Evolutionary conservation across 2,329 filamentous ascomycete species (phyloP).

Genomic region (Neopestalotiopsis clavispora): DNA sequence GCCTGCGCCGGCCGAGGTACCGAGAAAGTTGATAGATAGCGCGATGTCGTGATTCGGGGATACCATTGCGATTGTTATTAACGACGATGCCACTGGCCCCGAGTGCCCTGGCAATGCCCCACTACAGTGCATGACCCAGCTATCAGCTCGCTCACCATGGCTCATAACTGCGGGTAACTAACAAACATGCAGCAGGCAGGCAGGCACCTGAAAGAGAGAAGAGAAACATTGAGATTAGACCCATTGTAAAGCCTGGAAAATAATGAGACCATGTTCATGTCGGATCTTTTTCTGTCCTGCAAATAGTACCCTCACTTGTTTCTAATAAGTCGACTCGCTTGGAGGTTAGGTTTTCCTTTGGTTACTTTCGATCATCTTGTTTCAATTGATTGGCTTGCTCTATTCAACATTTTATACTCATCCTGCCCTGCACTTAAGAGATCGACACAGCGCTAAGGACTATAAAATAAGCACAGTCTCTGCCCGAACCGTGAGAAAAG

Average conservation of each 20-base stretch:
- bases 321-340: too few species aligned
- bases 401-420: too few species aligned
- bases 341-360: too few species aligned
- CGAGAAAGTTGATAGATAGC: background rate
- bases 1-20: background rate
- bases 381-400: too few species aligned
- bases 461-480: background rate
- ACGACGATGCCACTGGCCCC: background rate
- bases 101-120: background rate
- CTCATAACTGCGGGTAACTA: background rate
- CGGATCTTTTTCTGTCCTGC: too few species aligned
- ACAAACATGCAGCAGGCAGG: background rate
- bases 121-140: background rate
- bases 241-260: too few species aligned
- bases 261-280: too few species aligned
- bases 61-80: constrained; percentile 6
- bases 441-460: background rate
- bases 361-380: too few species aligned
- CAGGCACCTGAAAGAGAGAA: background rate
- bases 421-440: background rate
- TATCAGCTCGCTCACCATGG: background rate
- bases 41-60: constrained; percentile 7
- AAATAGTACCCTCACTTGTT: too few species aligned
- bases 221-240: too few species aligned
- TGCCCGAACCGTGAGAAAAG: too few species aligned